phyloP scores from a whole-genome alignment of 257 asterid species.

The Plantago ovata region DNA sequence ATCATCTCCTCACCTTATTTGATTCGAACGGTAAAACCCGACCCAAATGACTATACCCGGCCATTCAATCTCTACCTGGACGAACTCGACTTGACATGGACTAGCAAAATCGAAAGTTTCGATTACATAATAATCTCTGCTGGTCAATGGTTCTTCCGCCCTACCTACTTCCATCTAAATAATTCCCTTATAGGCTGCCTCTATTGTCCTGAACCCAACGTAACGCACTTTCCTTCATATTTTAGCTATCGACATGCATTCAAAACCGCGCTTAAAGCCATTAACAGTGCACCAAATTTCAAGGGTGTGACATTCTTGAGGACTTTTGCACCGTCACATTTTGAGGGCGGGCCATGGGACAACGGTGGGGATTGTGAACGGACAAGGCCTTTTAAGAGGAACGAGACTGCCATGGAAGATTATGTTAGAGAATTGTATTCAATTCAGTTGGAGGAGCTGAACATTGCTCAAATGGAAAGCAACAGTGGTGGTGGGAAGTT shows the following conservation, averaged over 20 bases:
- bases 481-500: slow-evolving; percentile 30
- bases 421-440: slow-evolving; percentile 28
- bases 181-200: slow-evolving; percentile 44
- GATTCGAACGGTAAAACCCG: slow-evolving; percentile 32
- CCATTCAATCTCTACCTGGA: slow-evolving; percentile 51
- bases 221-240: slow-evolving; percentile 27
- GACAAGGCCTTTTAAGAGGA: slow-evolving; percentile 40
- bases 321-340: slow-evolving; percentile 45
- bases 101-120: slow-evolving; percentile 22
- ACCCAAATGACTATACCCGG: slow-evolving; percentile 28
- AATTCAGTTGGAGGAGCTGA: slow-evolving; percentile 43
- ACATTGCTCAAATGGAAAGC: slow-evolving; percentile 31
- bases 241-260: slow-evolving; percentile 46
- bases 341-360: slow-evolving; percentile 53
- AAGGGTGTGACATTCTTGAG: slow-evolving; percentile 35
- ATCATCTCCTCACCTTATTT: slow-evolving; percentile 52
- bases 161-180: slow-evolving; percentile 46
- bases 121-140: slow-evolving; percentile 53
- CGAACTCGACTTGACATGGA: slow-evolving; percentile 45
- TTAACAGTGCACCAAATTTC: slow-evolving; percentile 17
- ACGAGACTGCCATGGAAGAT: slow-evolving; percentile 30
- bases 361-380: slow-evolving; percentile 55
- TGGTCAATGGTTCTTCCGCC: slow-evolving; percentile 62
- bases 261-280: slow-evolving; percentile 33
- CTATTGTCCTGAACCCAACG: slow-evolving; percentile 44